A percentile compares a stretch with the other conserved stretches of the same genome.
Conservation (phyloP, 2,329 filamentous ascomycete species). For the Fusarium sp. region DNA sequence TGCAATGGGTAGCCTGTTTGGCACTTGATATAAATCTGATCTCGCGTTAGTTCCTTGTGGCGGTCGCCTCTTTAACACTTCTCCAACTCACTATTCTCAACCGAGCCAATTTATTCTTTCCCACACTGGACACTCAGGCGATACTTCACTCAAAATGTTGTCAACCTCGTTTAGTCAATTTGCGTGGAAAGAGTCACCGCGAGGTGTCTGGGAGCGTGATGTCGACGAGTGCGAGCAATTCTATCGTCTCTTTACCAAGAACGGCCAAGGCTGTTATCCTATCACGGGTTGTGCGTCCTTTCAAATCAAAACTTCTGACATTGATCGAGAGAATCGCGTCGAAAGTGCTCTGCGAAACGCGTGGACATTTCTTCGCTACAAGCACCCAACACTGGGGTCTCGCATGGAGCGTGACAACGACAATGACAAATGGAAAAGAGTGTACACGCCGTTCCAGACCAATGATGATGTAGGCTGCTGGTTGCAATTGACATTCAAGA, state of each 20-base stretch:
- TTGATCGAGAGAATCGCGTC: background rate
- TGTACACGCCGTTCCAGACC: background rate
- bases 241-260: background rate
- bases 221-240: conserved; percentile 5
- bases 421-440: background rate
- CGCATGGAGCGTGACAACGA: background rate
- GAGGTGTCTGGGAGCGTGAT: background rate
- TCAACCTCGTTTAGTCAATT: background rate
- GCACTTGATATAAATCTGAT: background rate
- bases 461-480: background rate
- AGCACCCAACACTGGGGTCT: background rate
- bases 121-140: too few relatives aligned
- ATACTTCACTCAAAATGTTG: too few relatives aligned
- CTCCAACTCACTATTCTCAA: too few relatives aligned
- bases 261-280: background rate
- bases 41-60: too few relatives aligned
- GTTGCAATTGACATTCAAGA: background rate
- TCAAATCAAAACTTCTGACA: background rate
- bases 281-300: background rate
- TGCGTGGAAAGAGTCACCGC: background rate
- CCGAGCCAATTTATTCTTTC: too few relatives aligned
- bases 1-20: too few relatives aligned
- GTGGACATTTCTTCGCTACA: background rate
- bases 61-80: too few relatives aligned
- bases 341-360: background rate